Evolutionary conservation across 1,284 basidiomycete genomes (phyloP), one percentile per base, ranked within the genome.

Genomic region (Ganoderma sp.): DNA sequence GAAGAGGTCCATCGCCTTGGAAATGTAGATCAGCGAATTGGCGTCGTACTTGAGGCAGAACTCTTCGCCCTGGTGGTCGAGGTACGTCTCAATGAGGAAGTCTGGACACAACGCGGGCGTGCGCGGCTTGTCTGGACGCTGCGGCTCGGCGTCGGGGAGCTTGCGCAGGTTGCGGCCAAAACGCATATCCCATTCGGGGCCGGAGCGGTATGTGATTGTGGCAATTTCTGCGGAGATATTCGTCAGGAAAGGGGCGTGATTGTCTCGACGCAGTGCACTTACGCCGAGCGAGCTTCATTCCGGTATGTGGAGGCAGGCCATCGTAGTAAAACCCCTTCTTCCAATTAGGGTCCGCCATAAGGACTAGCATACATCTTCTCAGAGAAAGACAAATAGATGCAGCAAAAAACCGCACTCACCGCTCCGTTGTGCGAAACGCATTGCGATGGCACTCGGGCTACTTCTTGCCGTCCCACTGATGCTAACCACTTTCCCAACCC

Each of bases 331-430:
- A 98, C 1, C 98, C 97, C 52, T 96, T 90, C 73, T 99, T 99
- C 98, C 97, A 99, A 74, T 99, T 98, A 0, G 97, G 97, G 80
- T 99, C 97, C 7, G 96, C 92, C 97, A 99, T 99, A 64, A 99
- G 88, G 14, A 99, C 97, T 96, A 71, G 62, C 34, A 28, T 7
- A 43, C 42, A 50, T 52, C 45, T n/a, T 68, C 65, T 65, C 34
- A 71, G 70, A 37, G 71, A 54, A 52, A 34, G 14, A 41, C 50
- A 34, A 56, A 64, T 8, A 57, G 58, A 50, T 66, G 61, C 66
- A 42, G 8, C n/a, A 15, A 17, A 15, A 22, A 15, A 22, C 62
- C 15, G 39, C 10, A 80, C 91, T 76, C 75, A 95, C 95, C 95
- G 81, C 94, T 97, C 76, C 97, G 82, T 79, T 99, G 97, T 0